Evolutionary conservation across 1,284 basidiomycete genomes (phyloP).

Genomic region (Papiliotrema flavescens): DNA sequence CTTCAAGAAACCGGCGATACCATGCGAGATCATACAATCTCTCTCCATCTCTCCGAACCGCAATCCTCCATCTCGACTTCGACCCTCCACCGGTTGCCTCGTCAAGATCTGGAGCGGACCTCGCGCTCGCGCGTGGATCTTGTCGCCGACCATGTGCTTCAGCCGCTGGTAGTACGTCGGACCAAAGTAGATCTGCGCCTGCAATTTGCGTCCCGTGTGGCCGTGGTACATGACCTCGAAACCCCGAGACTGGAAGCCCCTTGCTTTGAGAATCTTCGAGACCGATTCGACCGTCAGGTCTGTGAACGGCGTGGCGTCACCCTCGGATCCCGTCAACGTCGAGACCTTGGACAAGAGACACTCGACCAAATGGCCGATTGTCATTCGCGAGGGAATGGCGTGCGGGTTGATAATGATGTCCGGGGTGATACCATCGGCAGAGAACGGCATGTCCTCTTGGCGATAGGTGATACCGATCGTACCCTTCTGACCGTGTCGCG

Average conservation of each 20-base stretch:
- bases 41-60: conserved; percentile 99
- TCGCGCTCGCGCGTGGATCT: conserved; percentile 96
- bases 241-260: conserved; percentile 92
- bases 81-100: conserved; percentile 97
- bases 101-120: conserved; percentile 98
- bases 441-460: conserved; percentile 99
- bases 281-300: conserved; percentile 96
- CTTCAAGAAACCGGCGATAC: conserved; percentile 95
- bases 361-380: conserved; percentile 98
- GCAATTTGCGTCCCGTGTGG: conserved; percentile 93
- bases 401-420: conserved; percentile 99
- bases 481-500: conserved; percentile 98
- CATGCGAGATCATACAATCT: conserved; percentile 99
- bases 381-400: conserved; percentile 99
- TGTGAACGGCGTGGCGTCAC: conserved; percentile 97
- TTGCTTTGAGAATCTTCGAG: conserved; percentile 71
- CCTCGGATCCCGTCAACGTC: conserved; percentile 92
- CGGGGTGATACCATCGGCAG: conserved; percentile 89
- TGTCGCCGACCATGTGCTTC: conserved; percentile 99
- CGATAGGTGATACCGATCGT: conserved; percentile 99
- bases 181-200: conserved; percentile 96
- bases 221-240: conserved; percentile 99
- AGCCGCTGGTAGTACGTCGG: conserved; percentile 99
- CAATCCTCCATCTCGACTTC: conserved; percentile 95
- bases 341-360: conserved; percentile 96